Base-by-base conservation (phyloP, 1,284 basidiomycete species). In the Ganoderma meredithae region DNA sequence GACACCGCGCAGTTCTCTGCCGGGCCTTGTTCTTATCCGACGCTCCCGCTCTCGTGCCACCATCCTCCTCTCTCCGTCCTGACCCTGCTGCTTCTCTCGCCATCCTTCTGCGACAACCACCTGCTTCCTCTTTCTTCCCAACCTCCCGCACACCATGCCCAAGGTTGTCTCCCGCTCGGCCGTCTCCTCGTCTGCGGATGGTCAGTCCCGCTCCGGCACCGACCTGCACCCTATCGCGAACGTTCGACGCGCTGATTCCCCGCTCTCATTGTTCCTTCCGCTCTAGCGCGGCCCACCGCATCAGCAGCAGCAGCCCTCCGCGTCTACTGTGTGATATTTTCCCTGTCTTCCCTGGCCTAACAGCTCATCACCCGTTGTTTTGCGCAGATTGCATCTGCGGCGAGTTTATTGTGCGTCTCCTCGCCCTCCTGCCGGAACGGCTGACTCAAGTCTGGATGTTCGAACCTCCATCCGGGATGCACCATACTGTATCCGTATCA, bases 131-230 rank as follows among this genome's bases (percentile, higher is more conserved):
- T 31, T 31, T 31, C 31, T 31, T 5, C 17, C 36, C 36, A 39
- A 39, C 36, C 36, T 39, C 36, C 36, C 36, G 1, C 36, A 8
- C 36, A 39, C 59, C 68, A 93, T 94, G 91, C 92, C 92, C 64
- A 94, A 95, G 78, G 91, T 95, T 70, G 87, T 95, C 71, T 93
- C 92, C 19, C 87, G 92, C 66, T 93, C 92, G 64, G 90, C 91
- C 5, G 87, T 94, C 66, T 94, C 93, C 17, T 90, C 92, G 10
- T 94, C 93, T 5, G 88, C 91, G 33, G 91, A 94, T 77, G 93
- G 93, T 93, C 62, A 67, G 85, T 53, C 41, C 60, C 62, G 62
- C 62, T 52, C 67, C 59, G 64, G 55, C 58, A 36, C 63, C 64
- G 58, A 60, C 62, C 31, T 5, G 31, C 31, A 31, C 31, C 63